Conservation (phyloP, 2,329 filamentous ascomycete species). For the Beauveria caledonica region DNA sequence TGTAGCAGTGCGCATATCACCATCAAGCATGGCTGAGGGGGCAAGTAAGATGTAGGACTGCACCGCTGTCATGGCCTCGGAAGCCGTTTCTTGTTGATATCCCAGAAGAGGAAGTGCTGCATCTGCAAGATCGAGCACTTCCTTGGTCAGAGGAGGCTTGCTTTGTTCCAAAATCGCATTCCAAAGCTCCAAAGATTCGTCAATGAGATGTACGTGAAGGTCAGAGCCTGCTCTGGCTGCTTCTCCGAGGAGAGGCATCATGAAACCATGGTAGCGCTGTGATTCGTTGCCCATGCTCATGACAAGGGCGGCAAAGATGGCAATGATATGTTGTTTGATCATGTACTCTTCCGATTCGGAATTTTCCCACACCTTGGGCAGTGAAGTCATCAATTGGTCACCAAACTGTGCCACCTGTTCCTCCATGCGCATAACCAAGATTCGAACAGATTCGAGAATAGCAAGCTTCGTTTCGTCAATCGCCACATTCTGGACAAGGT, state of each 20-base stretch:
- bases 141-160: slow-evolving; percentile 49
- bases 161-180: slow-evolving; percentile 62
- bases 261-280: slow-evolving; percentile 66
- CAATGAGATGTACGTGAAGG: slow-evolving; percentile 72
- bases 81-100: slow-evolving; percentile 55
- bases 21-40: slow-evolving; percentile 55
- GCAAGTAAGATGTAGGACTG: slow-evolving; percentile 65
- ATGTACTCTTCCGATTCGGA: slow-evolving; percentile 75
- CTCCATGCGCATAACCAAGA: slow-evolving; percentile 75
- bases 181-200: slow-evolving; percentile 91
- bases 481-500: slow-evolving; percentile 70
- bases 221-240: slow-evolving; percentile 71
- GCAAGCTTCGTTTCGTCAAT: slow-evolving; percentile 85
- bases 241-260: slow-evolving; percentile 74
- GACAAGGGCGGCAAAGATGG: slow-evolving; percentile 77
- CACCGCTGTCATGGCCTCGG: slow-evolving; percentile 54
- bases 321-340: slow-evolving; percentile 88
- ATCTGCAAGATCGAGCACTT: slow-evolving; percentile 56
- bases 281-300: slow-evolving; percentile 74
- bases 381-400: slow-evolving; percentile 70
- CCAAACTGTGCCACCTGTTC: slow-evolving; percentile 59
- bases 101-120: slow-evolving; percentile 58
- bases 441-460: slow-evolving; percentile 76
- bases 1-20: slow-evolving; percentile 43
- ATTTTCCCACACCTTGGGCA: slow-evolving; percentile 77